Conservation (phyloP, 2,329 filamentous ascomycete species). For the Helicocarpus griseus region DNA sequence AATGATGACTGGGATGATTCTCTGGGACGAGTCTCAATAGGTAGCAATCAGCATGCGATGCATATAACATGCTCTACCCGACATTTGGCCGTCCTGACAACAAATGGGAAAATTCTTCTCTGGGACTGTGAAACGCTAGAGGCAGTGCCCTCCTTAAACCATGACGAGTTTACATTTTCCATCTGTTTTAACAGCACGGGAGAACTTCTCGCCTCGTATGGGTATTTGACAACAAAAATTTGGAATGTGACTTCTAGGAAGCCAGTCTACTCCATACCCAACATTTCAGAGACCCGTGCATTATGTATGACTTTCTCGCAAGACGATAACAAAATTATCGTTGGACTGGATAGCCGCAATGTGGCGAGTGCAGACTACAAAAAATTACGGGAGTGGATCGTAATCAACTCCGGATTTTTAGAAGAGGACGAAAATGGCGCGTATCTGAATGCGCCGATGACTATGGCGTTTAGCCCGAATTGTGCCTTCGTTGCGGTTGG, state of each 20-base stretch:
- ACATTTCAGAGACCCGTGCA: slow-evolving; percentile 5
- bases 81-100: slow-evolving; percentile 16
- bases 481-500: slow-evolving; percentile 11
- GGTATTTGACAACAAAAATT: slow-evolving; percentile 11
- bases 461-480: slow-evolving; percentile 8
- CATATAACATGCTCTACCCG: slow-evolving; percentile 7
- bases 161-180: slow-evolving; percentile 9
- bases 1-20: slow-evolving; percentile 11
- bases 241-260: slow-evolving; percentile 10
- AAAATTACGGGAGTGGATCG: slow-evolving; percentile 3
- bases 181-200: slow-evolving; percentile 12
- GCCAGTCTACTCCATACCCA: slow-evolving; percentile 5
- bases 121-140: slow-evolving; percentile 14
- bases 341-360: not conserved
- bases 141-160: slow-evolving; percentile 10
- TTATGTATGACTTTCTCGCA: slow-evolving; percentile 9
- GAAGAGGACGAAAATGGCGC: not conserved
- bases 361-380: not conserved
- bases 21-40: slow-evolving; percentile 9
- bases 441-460: slow-evolving; percentile 6
- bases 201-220: slow-evolving; percentile 11
- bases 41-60: not conserved
- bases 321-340: slow-evolving; percentile 7
- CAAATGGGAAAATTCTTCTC: slow-evolving; percentile 10
- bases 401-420: slow-evolving; percentile 5